A percentile compares a stretch with the other conserved stretches of the same genome.
Evolutionary conservation across 345 rosid species (phyloP).

Genomic region (Euphorbia pulcherrima): DNA sequence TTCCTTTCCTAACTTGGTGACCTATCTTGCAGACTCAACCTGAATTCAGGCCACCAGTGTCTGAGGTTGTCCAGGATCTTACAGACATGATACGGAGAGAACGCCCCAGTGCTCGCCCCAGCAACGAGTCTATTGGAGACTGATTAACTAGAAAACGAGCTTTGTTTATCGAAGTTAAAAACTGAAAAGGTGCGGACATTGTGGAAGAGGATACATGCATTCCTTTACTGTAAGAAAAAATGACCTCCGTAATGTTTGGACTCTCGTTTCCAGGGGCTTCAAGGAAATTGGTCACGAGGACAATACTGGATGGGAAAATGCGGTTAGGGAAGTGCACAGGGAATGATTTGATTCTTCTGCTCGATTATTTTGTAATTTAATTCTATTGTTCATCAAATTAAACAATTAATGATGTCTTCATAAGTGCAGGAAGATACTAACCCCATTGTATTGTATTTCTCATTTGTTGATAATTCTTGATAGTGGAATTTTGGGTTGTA

Average conservation of each 20-base stretch:
- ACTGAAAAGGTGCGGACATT: constrained; percentile 14
- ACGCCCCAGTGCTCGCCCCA: constrained; percentile 49
- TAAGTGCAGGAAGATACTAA: constrained; percentile 23
- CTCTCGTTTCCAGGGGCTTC: constrained; percentile 9
- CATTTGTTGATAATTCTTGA: constrained; percentile 32
- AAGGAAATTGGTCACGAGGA: not conserved
- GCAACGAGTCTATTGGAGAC: constrained; percentile 51
- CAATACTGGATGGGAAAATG: not conserved
- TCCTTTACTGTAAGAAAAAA: constrained; percentile 13
- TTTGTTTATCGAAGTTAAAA: constrained; percentile 16
- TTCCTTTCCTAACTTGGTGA: not conserved
- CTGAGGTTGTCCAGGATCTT: constrained; percentile 94
- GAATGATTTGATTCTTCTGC: constrained; percentile 20
- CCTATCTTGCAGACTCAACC: constrained; percentile 60
- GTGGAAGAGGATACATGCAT: constrained; percentile 4
- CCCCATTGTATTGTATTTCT: constrained; percentile 26
- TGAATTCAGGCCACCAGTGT: constrained; percentile 80
- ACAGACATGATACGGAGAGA: constrained; percentile 72
- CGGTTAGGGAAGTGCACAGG: not conserved
- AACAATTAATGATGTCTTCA: constrained; percentile 8
- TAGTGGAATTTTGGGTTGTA: constrained; percentile 26
- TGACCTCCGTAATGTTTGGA: constrained; percentile 6
- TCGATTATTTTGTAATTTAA: constrained; percentile 18
- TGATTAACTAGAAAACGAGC: constrained; percentile 19
- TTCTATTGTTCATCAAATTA: constrained; percentile 24